phyloP scores from a whole-genome alignment of 1,284 basidiomycete species.

The Ceratobasidium sp. region DNA sequence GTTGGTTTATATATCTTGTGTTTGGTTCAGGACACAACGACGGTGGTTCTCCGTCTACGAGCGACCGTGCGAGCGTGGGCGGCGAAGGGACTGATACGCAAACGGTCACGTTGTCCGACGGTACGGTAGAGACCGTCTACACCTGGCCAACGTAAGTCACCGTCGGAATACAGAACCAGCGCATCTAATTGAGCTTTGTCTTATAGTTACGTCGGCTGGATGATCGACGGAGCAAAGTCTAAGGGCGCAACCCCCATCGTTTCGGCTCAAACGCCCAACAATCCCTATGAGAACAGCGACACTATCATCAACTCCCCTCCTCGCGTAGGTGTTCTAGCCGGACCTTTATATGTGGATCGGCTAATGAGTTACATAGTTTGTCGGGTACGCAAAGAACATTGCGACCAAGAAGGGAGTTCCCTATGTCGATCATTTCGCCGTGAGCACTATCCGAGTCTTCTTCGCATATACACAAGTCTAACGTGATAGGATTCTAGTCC shows the following conservation, averaged over 20 bases:
- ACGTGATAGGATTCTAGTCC: conserved; percentile 46
- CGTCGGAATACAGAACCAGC: not conserved
- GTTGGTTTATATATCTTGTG: not conserved
- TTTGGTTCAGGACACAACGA: conserved; percentile 34
- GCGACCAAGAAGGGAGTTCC: conserved; percentile 52
- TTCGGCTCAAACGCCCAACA: conserved; percentile 58
- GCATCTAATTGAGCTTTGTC: not conserved
- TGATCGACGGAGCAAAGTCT: conserved; percentile 44
- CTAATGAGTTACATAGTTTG: conserved; percentile 47
- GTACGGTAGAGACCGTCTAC: conserved; percentile 34
- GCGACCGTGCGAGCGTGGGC: conserved; percentile 40
- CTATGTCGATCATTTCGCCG: conserved; percentile 56
- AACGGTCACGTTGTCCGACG: conserved; percentile 34
- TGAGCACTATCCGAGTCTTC: not conserved
- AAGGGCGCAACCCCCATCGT: conserved; percentile 59
- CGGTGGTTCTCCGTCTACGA: conserved; percentile 34
- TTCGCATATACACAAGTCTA: not conserved
- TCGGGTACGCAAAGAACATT: conserved; percentile 54
- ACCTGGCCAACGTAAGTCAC: conserved; percentile 35
- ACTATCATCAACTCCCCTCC: conserved; percentile 49
- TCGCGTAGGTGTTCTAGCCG: conserved; percentile 43
- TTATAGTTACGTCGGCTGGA: conserved; percentile 19
- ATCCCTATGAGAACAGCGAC: conserved; percentile 52
- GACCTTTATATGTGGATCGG: not conserved
- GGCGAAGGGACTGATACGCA: conserved; percentile 43